Base-by-base conservation (phyloP, 352 stramenopile species). In the Paralagenidium karlingii region DNA sequence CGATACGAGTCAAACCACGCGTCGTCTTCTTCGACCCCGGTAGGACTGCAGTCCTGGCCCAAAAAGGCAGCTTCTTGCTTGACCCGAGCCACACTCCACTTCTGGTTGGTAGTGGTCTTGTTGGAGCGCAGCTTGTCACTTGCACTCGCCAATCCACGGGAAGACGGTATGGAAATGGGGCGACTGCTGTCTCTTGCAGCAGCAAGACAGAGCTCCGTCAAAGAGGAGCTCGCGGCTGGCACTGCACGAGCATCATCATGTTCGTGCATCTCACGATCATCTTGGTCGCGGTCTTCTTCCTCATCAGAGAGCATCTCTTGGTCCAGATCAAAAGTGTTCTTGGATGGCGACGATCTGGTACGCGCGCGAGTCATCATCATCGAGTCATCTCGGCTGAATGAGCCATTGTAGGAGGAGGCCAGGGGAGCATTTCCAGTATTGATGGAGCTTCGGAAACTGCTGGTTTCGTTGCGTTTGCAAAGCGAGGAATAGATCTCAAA, bases 31-130 rank as follows among this genome's bases (percentile, higher is more conserved):
- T 87, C 73, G 11, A 87, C 62, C 21, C 73, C 68, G 18, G 73
- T 87, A 16, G 73, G 73, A 40, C 67, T 84, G 52, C 57, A 70
- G 42, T 83, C 68, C 27, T 66, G 58, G 13, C 63, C 56, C 67
- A 81, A 15, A 27, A 24, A 33, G 40, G 11, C n/a, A 24, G 31
- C 28, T 51, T 39, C 29, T 13, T 31, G 27, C 27, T 31, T 31
- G 9, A 13, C 9, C 27, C 9, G 27, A 13, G 27, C 27, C 27
- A n/a, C n/a, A n/a, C n/a, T n/a, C n/a, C n/a, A n/a, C n/a, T n/a
- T n/a, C n/a, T n/a, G n/a, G n/a, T n/a, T n/a, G n/a, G n/a, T n/a
- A n/a, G n/a, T n/a, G n/a, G n/a, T n/a, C n/a, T n/a, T n/a, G n/a
- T n/a, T n/a, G n/a, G n/a, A n/a, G n/a, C n/a, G n/a, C n/a, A n/a